Percentiles rank a stretch among this genome's conserved stretches.
Conservation (phyloP, 2,329 filamentous ascomycete species). For the Botryotinia globosa region DNA sequence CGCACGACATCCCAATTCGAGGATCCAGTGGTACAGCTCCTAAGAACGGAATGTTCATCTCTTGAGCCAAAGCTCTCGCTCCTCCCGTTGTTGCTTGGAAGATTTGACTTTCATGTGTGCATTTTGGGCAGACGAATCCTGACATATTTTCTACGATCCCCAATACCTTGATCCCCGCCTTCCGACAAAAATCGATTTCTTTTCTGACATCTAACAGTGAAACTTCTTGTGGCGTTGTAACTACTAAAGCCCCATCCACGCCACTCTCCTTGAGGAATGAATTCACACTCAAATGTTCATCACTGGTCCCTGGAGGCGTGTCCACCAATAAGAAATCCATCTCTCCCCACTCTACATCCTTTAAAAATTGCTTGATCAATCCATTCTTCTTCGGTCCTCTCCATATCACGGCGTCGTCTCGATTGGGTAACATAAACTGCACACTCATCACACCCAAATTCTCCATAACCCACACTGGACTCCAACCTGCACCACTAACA, state of each 20-base stretch:
- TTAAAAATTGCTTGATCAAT: constrained; percentile 94
- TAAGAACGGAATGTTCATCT: constrained; percentile 84
- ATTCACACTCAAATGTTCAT: constrained; percentile 94
- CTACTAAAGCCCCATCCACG: constrained; percentile 87
- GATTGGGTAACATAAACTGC: constrained; percentile 94
- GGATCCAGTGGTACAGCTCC: constrained; percentile 90
- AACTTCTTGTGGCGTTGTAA: constrained; percentile 95
- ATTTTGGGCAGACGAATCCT: constrained; percentile 93
- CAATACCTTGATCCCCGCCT: constrained; percentile 84
- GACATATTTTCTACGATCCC: constrained; percentile 98
- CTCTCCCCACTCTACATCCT: constrained; percentile 97
- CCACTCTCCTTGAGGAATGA: constrained; percentile 86
- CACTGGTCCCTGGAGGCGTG: constrained; percentile 90
- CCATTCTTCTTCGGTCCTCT: constrained; percentile 98
- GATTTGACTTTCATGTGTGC: constrained; percentile 77
- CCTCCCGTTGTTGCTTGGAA: constrained; percentile 91
- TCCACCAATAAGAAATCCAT: constrained; percentile 92
- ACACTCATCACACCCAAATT: constrained; percentile 96
- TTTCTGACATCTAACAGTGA: constrained; percentile 89
- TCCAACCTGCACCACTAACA: constrained; percentile 84
- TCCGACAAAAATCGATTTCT: constrained; percentile 95
- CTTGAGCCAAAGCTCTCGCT: constrained; percentile 72
- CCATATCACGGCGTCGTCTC: constrained; percentile 97
- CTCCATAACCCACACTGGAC: constrained; percentile 91
- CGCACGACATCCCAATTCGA: constrained; percentile 91